Percentiles rank a stretch among this genome's conserved stretches.
phyloP scores from a whole-genome alignment of 495 filamentous ascomycete genomes.

The Aspergillus incahuasiensis region DNA sequence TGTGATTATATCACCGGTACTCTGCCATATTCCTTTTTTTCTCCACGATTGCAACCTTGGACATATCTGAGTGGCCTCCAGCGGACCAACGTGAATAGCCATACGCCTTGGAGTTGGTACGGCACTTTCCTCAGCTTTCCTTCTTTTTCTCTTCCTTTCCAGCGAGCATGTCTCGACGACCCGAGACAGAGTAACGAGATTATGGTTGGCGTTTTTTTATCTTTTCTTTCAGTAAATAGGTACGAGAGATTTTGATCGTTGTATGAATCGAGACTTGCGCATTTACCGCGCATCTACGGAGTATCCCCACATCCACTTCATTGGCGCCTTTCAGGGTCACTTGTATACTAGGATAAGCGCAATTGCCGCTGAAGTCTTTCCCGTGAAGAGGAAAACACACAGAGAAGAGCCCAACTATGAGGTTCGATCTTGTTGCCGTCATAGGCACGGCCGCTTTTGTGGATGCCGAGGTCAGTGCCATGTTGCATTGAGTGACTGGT shows the following conservation, averaged over 20 bases:
- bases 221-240: constrained; percentile 3
- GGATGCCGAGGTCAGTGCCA: not conserved
- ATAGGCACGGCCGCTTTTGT: not conserved
- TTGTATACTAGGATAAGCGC: not conserved
- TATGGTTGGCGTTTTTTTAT: constrained; percentile 17
- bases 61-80: not conserved
- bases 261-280: not conserved
- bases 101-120: not conserved
- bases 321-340: not conserved
- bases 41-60: too few species aligned
- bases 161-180: constrained; percentile 17
- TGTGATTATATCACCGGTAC: too few species aligned
- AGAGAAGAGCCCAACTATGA: not conserved
- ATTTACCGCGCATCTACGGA: constrained; percentile 3
- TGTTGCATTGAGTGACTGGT: constrained; percentile 1
- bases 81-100: constrained; percentile 1
- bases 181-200: not conserved
- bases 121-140: not conserved
- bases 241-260: constrained; percentile 1
- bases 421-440: not conserved
- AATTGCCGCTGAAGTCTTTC: not conserved
- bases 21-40: not conserved
- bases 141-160: constrained; percentile 10
- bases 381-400: not conserved
- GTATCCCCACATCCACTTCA: not conserved